Evolutionary conservation across 2,329 filamentous ascomycete genomes (phyloP).

Genomic region (Trichophyton rubrum): DNA sequence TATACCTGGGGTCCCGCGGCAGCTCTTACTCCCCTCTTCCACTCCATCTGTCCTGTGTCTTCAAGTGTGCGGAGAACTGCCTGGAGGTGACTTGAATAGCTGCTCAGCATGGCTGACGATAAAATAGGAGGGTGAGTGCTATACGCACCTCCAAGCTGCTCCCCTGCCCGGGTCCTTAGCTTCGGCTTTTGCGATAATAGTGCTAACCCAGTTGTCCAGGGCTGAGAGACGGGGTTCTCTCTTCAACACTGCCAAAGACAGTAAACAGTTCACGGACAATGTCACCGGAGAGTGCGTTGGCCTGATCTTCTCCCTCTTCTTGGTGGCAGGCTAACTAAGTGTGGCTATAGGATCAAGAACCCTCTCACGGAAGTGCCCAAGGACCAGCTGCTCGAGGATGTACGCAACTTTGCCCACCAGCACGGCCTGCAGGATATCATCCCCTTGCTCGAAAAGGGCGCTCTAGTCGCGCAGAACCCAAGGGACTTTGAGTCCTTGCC

Average conservation of each 20-base stretch:
- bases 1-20: background rate
- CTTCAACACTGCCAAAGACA: conserved; percentile 10
- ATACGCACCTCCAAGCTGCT: background rate
- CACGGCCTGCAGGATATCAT: conserved; percentile 50
- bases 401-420: conserved; percentile 36
- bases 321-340: background rate
- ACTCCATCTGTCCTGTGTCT: background rate
- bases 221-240: conserved; percentile 10
- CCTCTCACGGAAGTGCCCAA: conserved; percentile 23
- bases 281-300: conserved; percentile 23
- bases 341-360: conserved; percentile 25
- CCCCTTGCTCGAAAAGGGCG: conserved; percentile 36
- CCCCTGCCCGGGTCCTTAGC: background rate
- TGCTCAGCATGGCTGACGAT: background rate
- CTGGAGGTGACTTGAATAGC: background rate
- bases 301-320: background rate
- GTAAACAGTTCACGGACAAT: conserved; percentile 20
- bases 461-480: conserved; percentile 61
- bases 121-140: background rate
- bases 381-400: conserved; percentile 21
- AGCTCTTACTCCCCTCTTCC: background rate
- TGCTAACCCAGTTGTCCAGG: background rate
- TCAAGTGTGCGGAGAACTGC: too few species aligned
- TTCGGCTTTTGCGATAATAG: background rate
- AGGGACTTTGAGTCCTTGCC: conserved; percentile 49